Base-by-base conservation (phyloP, 495 filamentous ascomycete species). In the Aspergillus saccharolyticus region DNA sequence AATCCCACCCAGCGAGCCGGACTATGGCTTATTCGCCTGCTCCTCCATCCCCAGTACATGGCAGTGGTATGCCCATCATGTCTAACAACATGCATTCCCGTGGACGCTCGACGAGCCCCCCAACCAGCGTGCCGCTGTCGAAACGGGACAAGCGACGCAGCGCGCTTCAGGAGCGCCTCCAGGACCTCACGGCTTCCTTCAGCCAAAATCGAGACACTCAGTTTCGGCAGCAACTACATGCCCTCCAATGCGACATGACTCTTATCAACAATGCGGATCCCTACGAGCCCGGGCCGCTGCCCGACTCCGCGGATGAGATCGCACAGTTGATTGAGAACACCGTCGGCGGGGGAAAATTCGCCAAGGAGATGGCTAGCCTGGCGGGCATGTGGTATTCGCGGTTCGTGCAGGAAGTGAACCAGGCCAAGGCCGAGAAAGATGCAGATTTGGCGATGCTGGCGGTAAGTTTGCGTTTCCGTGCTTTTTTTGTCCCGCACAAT, bases 81-180 rank as follows among this genome's bases (percentile, higher is more conserved):
- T 57, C 53, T 20, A 63, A 64, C 55, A 67, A 62, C 14, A 43
- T 69, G 43, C 64, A 69, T 46, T 64, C 62, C 12, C 59, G 70
- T 24, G 68, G 66, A 21, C 70, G 71, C 2, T 76, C 75, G 15
- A 58, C 63, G 9, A 78, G 74, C 56, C 75, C 74, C 8, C 64
- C 63, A 15, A 64, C 64, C 17, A 62, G 65, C 44, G 65, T 68
- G 7, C 69, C 66, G 70, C 80, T 55, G 28, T 90, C 91, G 4
- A 98, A 98, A 78, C 83, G 90, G 63, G 92, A 97, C 76, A 94
- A 96, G 68, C 84, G 89, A 57, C 86, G 92, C 53, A 88, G 87
- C 56, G 79, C 83, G 51, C 80, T 97, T 52, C 79, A 83, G 25
- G 92, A 96, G 42, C 85, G 86, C 30, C 80, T 96, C 21, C 76